Base-by-base conservation (phyloP, 352 stramenopile species). In the Peronosclerospora sorghi region DNA sequence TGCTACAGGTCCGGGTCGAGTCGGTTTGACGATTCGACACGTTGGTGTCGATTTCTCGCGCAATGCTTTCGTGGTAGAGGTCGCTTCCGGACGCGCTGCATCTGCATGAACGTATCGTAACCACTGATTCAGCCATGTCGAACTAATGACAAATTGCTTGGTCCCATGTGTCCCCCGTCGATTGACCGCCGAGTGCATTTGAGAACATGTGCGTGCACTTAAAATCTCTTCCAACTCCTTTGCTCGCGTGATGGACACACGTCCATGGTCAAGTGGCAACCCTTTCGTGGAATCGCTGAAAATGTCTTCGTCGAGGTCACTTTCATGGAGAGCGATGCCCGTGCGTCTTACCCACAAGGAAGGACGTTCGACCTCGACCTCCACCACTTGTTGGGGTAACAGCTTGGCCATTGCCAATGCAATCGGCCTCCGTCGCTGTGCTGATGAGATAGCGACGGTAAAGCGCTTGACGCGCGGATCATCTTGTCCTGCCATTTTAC, bases 71-170 rank as follows among this genome's bases (percentile, higher is more conserved):
- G 19, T 29, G 8, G 29, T 19, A 35, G 36, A 26, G 6, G 21
- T 26, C 3, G 21, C 6, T 26, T 26, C 38, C 35, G 9, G 9
- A 6, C 34, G 64, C 1, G 29, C 41, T 14, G 61, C 34, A 48
- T 82, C 65, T 8, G 70, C 45, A 32, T 74, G 65, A 18, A 86
- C 69, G 38, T 83, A 86, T 36, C 74, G 59, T 21, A 83, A 46
- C 73, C 73, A 86, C 53, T 74, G 64, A 21, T 80, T 60, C 10
- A 86, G 65, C 73, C 73, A 86, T 20, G 54, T 37, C 0, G 68
- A 73, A 35, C 59, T 75, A 13, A 86, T 69, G 10, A 86, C 51
- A 51, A 75, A 74, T 39, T 77, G 69, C 5, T 53, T 52, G 24
- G 34, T 45, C 29, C 39, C 17, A n/a, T 26, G 3, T 18, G 41